A percentile compares a stretch with the other conserved stretches of the same genome.
phyloP scores from a whole-genome alignment of 345 rosid genomes.

The Chamaenerion angustifolium region DNA sequence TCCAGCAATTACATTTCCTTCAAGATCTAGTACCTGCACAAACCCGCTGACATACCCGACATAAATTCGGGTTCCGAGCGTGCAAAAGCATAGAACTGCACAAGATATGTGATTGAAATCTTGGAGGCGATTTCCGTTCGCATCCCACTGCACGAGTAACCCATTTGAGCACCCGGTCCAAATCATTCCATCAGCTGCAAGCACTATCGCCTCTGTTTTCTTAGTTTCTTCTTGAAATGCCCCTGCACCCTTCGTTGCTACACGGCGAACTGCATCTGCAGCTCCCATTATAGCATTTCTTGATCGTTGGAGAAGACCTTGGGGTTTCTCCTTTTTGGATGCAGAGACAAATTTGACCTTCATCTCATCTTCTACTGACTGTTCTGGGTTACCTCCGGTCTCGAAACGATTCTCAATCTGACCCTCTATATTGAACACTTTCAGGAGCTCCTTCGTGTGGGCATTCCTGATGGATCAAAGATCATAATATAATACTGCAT shows the following conservation, averaged over 20 bases:
- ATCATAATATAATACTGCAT: background rate
- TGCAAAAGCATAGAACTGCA: constrained; percentile 77
- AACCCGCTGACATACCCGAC: constrained; percentile 83
- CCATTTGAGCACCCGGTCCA: constrained; percentile 93
- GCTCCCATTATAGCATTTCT: constrained; percentile 99
- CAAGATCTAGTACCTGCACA: constrained; percentile 71
- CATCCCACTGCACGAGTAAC: constrained; percentile 82
- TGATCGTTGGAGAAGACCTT: constrained; percentile 85
- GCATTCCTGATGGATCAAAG: constrained; percentile 56
- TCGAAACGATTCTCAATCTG: constrained; percentile 76
- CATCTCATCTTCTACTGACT: constrained; percentile 56
- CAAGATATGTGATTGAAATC: constrained; percentile 61
- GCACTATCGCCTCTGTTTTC: constrained; percentile 78
- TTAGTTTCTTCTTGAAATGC: constrained; percentile 61
- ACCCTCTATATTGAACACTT: constrained; percentile 83
- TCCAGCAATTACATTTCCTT: constrained; percentile 60
- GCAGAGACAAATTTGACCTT: constrained; percentile 62
- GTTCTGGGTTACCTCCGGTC: constrained; percentile 40
- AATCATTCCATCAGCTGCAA: constrained; percentile 70
- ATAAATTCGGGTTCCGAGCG: constrained; percentile 56
- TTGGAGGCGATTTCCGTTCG: constrained; percentile 62
- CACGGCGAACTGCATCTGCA: constrained; percentile 92
- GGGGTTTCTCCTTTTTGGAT: constrained; percentile 84
- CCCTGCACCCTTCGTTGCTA: constrained; percentile 81
- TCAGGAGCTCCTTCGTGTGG: constrained; percentile 78